Base-by-base conservation (phyloP, 2,329 filamentous ascomycete genomes). In the Sclerotinia minor region DNA sequence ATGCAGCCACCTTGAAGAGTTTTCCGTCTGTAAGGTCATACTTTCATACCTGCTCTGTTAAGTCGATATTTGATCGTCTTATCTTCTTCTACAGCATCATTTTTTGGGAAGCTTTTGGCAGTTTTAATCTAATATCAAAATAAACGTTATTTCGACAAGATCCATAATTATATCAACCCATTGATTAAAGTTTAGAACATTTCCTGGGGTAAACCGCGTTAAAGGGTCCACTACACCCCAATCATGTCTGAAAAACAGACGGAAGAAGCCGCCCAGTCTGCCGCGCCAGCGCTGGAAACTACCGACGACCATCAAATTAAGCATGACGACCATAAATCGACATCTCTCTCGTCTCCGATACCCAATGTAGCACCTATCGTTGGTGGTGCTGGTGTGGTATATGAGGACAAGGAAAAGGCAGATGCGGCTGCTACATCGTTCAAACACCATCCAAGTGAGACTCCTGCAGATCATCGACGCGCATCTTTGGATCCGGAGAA, bases 241-340 rank as follows among this genome's bases (percentile, higher is more conserved):
- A 71, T 70, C 70, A 72, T 70, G 67, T 41, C 64, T 47, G 50
- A 59, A 26, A 67, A 61, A 35, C 45, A 67, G 29, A 65, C 69
- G 32, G 65, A 58, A 38, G 65, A 64, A 58, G 32, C 60, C 64
- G 64, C 67, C 67, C 63, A 64, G 13, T 24, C 65, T 45, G 17
- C n/a, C 38, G 32, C 53, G 47, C 29, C 57, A 67, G 47, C 57
- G 17, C 19, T 45, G 21, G 49, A n/a, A 63, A 29, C 47, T 32
- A 67, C 24, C 24, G 44, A 54, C 13, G 44, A 54, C 13, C 59
- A 61, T 50, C 38, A 8, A 6, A 32, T 54, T 32, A 44, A 64
- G 9, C 32, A 67, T 29, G 55, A 32, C 17, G 35, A 61, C 19
- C 54, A 61, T 63, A 63, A 63, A 63, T 47, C 57, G 47, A 54